These are phyloP conservation scores for Didymella arachidicola DNA, from an alignment of 2,329 filamentous ascomycete species.

Conservation along the genomic window DNA sequence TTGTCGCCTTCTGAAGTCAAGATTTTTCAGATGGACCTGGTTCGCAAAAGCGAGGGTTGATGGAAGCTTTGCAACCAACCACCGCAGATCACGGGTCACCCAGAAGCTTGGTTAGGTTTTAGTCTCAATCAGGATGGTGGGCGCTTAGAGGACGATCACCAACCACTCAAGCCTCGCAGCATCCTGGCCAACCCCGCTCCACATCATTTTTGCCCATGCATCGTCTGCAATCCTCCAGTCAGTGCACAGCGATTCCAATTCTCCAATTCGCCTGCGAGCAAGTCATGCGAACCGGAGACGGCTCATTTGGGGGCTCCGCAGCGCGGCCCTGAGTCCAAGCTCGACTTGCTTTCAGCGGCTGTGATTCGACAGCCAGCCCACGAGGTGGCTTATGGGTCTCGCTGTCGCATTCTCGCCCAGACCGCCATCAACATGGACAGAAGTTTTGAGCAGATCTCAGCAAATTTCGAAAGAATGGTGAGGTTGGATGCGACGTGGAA, in stretches of 20 bases:
- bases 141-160: conserved; percentile 28
- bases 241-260: conserved; percentile 24
- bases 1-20: conserved; percentile 3
- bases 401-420: conserved; percentile 23
- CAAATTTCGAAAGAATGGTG: conserved; percentile 10
- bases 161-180: conserved; percentile 30
- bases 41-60: conserved; percentile 9
- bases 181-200: conserved; percentile 35
- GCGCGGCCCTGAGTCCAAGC: conserved; percentile 25
- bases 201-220: conserved; percentile 38
- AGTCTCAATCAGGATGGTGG: conserved; percentile 23
- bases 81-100: conserved; percentile 21
- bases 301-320: conserved; percentile 29
- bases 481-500: conserved; percentile 6
- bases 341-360: conserved; percentile 18
- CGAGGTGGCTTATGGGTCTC: conserved; percentile 35
- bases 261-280: conserved; percentile 40
- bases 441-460: conserved; percentile 15
- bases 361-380: conserved; percentile 39
- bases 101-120: conserved; percentile 31
- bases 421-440: conserved; percentile 14
- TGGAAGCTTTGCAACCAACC: conserved; percentile 29
- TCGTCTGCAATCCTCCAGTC: conserved; percentile 36
- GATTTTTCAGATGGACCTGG: conserved; percentile 1
- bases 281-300: conserved; percentile 49